Base-by-base conservation (phyloP, 192 early-diverging fungal genomes). In the Dissophora globulifera region DNA sequence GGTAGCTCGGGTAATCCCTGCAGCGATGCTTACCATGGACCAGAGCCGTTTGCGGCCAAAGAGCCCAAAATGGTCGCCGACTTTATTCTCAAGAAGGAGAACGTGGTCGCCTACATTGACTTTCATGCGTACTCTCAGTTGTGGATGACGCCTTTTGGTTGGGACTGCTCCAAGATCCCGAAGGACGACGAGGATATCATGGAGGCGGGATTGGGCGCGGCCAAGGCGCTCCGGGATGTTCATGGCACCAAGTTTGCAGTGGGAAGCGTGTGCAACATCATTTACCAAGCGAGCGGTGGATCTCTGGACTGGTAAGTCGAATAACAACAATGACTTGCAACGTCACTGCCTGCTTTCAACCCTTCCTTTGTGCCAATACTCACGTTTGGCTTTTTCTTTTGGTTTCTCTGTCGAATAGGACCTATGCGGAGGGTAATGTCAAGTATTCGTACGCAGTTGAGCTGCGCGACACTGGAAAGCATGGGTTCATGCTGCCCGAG, bases 71-170 rank as follows among this genome's bases (percentile, higher is more conserved):
- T 78, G 49, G 83, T 90, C n/a, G 76, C 88, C 1, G 67, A 84
- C 26, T 89, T 82, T 63, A 70, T 89, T 30, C 17, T 50, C 19
- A 49, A 54, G 17, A 71, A 67, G 30, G 54, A 50, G 7, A 66
- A 85, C 26, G 79, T 84, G 0, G 64, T 85, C 23, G 48, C 60
- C 0, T 87, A 85, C 54, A 86, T 89, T 64, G 87, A 89, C 50
- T 88, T 87, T 50, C 86, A 88, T 59, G 74, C 88, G 8, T 90
- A 80, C 38, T 75, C 78, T 16, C 87, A 88, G 58, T 67, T 90
- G 10, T 89, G 85, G 85, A 89, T 90, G 89, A 80, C 69, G 43
- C 87, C 89, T 16, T 89, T 81, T 69, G 86, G 86, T 13, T 59
- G 59, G n/a, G 82, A 85, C 48, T 90, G 88, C 74, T 65, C 84